These are phyloP conservation scores for Russula sp. DNA, from an alignment of 768 basidiomycete species.

Conservation along the genomic window DNA sequence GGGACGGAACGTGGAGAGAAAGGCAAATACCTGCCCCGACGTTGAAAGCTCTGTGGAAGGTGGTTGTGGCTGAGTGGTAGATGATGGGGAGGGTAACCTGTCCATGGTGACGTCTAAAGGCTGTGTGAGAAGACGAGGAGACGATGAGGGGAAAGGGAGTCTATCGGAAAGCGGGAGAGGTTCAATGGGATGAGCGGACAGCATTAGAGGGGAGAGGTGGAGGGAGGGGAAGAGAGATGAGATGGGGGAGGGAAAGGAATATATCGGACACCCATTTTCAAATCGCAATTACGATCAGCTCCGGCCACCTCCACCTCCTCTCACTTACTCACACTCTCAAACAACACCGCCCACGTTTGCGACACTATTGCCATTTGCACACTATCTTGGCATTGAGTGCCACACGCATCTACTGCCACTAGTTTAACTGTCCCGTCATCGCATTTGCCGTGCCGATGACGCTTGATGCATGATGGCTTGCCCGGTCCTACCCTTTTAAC, in stretches of 20 bases:
- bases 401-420: neutral
- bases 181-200: constrained; percentile 6
- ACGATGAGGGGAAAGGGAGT: constrained; percentile 40
- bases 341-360: neutral
- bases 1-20: constrained; percentile 2
- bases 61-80: neutral
- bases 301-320: neutral
- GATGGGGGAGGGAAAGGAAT: neutral
- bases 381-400: neutral
- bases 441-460: too few relatives aligned
- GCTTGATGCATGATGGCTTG: too few relatives aligned
- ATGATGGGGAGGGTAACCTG: constrained; percentile 12
- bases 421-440: too few relatives aligned
- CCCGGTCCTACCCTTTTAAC: too few relatives aligned
- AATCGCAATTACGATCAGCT: neutral
- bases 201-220: constrained; percentile 3
- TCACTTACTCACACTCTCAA: neutral
- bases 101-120: constrained; percentile 29
- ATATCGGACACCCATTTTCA: neutral
- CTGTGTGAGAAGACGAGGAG: constrained; percentile 31
- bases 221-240: constrained; percentile 16
- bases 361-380: neutral
- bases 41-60: constrained; percentile 16
- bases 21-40: constrained; percentile 21
- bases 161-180: constrained; percentile 37